Evolutionary conservation across 306 rosid genomes (phyloP).

Genomic region (Albizia julibrissin): DNA sequence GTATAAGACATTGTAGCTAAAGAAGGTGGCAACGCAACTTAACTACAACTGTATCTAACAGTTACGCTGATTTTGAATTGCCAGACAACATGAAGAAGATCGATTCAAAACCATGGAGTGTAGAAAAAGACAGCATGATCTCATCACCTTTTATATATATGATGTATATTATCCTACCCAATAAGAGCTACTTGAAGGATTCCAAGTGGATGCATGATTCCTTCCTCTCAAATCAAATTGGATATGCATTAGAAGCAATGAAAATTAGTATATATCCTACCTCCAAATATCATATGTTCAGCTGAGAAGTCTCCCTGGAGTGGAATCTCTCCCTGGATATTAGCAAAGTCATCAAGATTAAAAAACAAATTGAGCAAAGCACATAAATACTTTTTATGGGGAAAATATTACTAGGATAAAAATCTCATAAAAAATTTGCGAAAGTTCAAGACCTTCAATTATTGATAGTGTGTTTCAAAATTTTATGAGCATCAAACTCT

Average conservation of each 20-base stretch:
- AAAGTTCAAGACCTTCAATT: background rate
- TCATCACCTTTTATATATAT: background rate
- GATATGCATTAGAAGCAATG: constrained; percentile 28
- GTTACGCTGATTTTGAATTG: background rate
- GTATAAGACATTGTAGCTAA: constrained; percentile 16
- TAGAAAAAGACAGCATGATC: constrained; percentile 10
- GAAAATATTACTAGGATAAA: constrained; percentile 1
- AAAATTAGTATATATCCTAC: constrained; percentile 47
- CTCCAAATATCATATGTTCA: constrained; percentile 98
- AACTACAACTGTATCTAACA: background rate
- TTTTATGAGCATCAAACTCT: background rate
- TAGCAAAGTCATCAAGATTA: constrained; percentile 28
- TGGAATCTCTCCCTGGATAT: constrained; percentile 87
- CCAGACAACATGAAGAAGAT: constrained; percentile 14
- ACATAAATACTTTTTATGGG: constrained; percentile 9
- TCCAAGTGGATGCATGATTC: constrained; percentile 15
- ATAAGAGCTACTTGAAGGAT: constrained; percentile 12
- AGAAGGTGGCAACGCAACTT: background rate
- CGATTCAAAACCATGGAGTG: constrained; percentile 12
- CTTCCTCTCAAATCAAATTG: constrained; percentile 7
- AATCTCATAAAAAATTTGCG: background rate
- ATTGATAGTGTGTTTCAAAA: constrained; percentile 5
- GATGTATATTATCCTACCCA: background rate
- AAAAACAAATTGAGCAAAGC: constrained; percentile 33
- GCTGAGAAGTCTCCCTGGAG: constrained; percentile 99